Base-by-base conservation (phyloP, 2,329 filamentous ascomycete species). In the Myriosclerotinia duriaeana region DNA sequence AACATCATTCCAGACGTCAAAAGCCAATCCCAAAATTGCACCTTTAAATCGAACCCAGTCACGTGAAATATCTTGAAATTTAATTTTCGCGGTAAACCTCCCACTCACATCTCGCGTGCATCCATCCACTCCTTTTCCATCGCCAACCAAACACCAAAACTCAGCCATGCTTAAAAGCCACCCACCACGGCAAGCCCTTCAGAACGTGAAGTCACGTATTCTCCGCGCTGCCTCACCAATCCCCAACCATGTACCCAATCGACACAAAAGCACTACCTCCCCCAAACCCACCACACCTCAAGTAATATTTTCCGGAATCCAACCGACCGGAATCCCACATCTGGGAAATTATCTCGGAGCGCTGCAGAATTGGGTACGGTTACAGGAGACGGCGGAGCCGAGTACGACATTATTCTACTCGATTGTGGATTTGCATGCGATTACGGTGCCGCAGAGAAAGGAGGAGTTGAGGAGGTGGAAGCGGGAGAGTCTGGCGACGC, bases 261-360 rank as follows among this genome's bases (percentile, higher is more conserved):
- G 55, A 42, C 26, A 64, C 30, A 26, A 36, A n/a, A 66, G 54
- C 40, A 55, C 36, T 4, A 17, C 44, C 17, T 48, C 20, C 44
- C 44, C 44, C 44, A 48, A 46, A 14, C 3, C 63, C 48, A 52
- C 36, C 1, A 14, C 48, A 44, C 11, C 46, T 5, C 40, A 20
- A 42, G 82, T 89, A 67, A 86, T 98, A 74, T 97, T 99, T 81
- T 98, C 95, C 4, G 95, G 93, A 64, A 99, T 99, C 73, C 95
- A 99, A 78, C 95, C 95, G 22, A 99, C 95, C 0, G 95, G 94
- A 46, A 84, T 96, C 34, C 95, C 95, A 17, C 95, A 99, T 77
- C 80, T 99, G 40, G 95, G 95, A 65, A 99, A 99, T 79, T 99
- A 97, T 78, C 84, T 96, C 14, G 95, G 95, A 36, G 95, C 95